A percentile compares a stretch with the other conserved stretches of the same genome.
Conservation (phyloP, 106 monocot genomes). For the Platanthera guangdongensis region DNA sequence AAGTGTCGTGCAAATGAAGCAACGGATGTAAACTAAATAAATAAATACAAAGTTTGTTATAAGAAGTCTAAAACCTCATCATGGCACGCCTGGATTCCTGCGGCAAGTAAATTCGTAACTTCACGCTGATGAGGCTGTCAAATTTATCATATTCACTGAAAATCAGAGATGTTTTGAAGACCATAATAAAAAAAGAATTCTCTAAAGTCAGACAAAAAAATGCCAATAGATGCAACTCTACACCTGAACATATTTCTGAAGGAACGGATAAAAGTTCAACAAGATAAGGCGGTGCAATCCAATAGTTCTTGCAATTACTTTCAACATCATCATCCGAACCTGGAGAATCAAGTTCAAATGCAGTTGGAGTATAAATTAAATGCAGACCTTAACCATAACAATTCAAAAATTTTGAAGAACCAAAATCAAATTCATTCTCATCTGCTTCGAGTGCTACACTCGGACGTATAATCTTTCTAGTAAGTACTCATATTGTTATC, state of each 20-base stretch:
- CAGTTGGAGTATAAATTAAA: not conserved
- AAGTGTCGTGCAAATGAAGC: not conserved
- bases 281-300: constrained; percentile 73
- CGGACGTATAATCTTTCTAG: not conserved
- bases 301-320: constrained; percentile 81
- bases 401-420: not conserved
- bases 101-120: constrained; percentile 83
- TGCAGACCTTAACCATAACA: not conserved
- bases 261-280: constrained; percentile 82
- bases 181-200: not conserved
- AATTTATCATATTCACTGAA: constrained; percentile 1
- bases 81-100: constrained; percentile 94
- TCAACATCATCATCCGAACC: constrained; percentile 95
- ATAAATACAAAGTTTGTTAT: not conserved
- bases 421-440: not conserved
- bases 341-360: constrained; percentile 21
- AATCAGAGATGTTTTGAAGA: not conserved
- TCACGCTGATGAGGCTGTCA: constrained; percentile 94
- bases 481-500: not conserved
- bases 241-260: constrained; percentile 95
- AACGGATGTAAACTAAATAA: not conserved
- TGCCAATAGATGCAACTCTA: not conserved
- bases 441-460: no score
- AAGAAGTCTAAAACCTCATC: constrained; percentile 49
- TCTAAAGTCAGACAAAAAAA: not conserved